Base-by-base conservation (phyloP, 2,329 filamentous ascomycete species). In the Cryphonectria carpinicola region DNA sequence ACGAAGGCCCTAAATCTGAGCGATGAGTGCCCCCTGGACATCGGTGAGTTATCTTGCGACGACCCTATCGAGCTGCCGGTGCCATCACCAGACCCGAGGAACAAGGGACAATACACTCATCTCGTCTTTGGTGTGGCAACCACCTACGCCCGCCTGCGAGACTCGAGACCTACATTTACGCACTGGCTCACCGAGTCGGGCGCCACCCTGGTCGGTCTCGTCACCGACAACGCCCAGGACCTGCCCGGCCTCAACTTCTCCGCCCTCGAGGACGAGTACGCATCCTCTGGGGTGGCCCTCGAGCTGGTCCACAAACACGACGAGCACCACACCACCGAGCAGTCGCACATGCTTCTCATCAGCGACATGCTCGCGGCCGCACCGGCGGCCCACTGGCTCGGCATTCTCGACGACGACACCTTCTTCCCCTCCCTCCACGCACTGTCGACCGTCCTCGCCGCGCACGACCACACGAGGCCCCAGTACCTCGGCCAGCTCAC, bases 381-480 rank as follows among this genome's bases (percentile, higher is more conserved):
- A 49, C 81, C 78, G 0, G 75, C 79, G 25, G 87, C 85, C 0
- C 79, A 81, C 62, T 89, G 87, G 87, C 82, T 82, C 25, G 84
- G 82, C 60, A 80, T 89, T 66, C 84, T 88, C 61, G 87, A 89
- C 74, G 87, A 89, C 73, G 87, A 89, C 70, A 89, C 87, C 0
- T 88, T 89, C 75, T 88, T 88, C 75, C 82, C 84, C 4, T 86
- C 84, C 3, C 82, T 88, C 67, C 77, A 83, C 54, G 80, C 81
- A 1, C 78, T 89, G 22, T 79, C 84, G 3, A 78, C 83, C 43
- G 80, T 83, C 17, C 80, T 88, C 3, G 77, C 75, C 52, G 77
- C 79, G 46, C 81, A 87, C 73, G 84, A 90, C 74, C 81, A 86
- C 75, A 82, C 80, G 0, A 75, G 80, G 28, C 81, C 85, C 2